Evolutionary conservation across 1,139 yeast genomes (phyloP).

Genomic region (Insectozyma bohioensis): DNA sequence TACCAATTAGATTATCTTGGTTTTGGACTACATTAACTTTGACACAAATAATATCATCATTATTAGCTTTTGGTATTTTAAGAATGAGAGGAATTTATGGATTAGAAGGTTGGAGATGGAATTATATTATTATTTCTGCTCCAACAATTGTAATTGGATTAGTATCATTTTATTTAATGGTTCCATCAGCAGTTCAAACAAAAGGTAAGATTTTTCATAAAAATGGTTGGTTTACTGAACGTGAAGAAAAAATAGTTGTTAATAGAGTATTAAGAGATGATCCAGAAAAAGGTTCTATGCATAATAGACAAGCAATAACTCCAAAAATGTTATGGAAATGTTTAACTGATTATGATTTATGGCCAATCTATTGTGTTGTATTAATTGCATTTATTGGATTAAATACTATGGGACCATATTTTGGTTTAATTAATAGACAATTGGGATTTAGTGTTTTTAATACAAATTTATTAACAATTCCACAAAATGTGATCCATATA

Average conservation of each 20-base stretch:
- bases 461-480: slow-evolving; percentile 57
- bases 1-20: slow-evolving; percentile 26
- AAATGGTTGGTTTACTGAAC: slow-evolving; percentile 63
- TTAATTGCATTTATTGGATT: slow-evolving; percentile 45
- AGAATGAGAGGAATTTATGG: slow-evolving; percentile 28
- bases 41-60: slow-evolving; percentile 34
- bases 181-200: slow-evolving; percentile 59
- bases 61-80: slow-evolving; percentile 36
- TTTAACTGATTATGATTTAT: slow-evolving; percentile 52
- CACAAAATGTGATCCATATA: slow-evolving; percentile 21
- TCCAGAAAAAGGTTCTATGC: slow-evolving; percentile 69
- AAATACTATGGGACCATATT: slow-evolving; percentile 31
- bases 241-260: slow-evolving; percentile 62
- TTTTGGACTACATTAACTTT: slow-evolving; percentile 16
- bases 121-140: slow-evolving; percentile 63
- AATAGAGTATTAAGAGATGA: slow-evolving; percentile 66
- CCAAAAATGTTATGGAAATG: slow-evolving; percentile 38
- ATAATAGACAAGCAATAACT: slow-evolving; percentile 57
- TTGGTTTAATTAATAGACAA: slow-evolving; percentile 33
- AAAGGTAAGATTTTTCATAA: slow-evolving; percentile 44
- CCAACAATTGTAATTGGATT: slow-evolving; percentile 58
- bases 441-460: slow-evolving; percentile 58
- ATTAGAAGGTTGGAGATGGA: slow-evolving; percentile 60
- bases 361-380: slow-evolving; percentile 59
- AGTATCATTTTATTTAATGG: slow-evolving; percentile 54